Evolutionary conservation across 2,329 filamentous ascomycete genomes (phyloP), one percentile per base, ranked within the genome.

Genomic region (Penicillium sp.): DNA sequence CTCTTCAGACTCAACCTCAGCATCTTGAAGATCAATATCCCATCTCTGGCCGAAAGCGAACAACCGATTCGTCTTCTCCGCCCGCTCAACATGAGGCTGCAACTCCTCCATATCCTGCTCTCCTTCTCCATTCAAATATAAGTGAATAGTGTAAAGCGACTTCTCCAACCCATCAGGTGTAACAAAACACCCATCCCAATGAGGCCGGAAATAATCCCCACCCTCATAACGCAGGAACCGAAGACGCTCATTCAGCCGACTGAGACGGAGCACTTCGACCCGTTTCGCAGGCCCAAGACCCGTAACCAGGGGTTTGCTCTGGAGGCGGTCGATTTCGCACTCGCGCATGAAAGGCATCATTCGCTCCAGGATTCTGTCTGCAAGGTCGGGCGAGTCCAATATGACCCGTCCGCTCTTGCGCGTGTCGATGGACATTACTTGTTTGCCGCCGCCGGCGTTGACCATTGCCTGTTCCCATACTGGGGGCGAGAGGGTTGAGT

Each of bases 391-490:
- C 15, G 82, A 75, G 68, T 94, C 89, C 83, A 86, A 90, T 64
- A 94, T 88, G 62, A 93, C 90, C 3, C 90, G 82, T n/a, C 88
- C 88, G 66, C 88, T 88, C 60, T 89, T 87, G 17, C 90, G 81
- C 49, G 84, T 84, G 9, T 85, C 81, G 1, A 82, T 77, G 4
- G 80, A 75, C 42, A 86, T 71, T 3, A 79, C 73, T 73, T 93
- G 86, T 56, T 71, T 77, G 3, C 89, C 88, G 5, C 73, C 72
- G 6, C 89, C 89, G 25, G 85, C 72, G 68, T 89, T 89, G 57
- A 93, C 80, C 72, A 90, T 80, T 0, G 90, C 90, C 2, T 85
- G 83, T 49, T 81, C 78, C 90, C 90, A 93, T 1, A 77, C 72
- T 58, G 66, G 75, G 42, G 19, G 19, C 8, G 39, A 59, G 19